Evolutionary conservation across 2,329 filamentous ascomycete species (phyloP), one percentile per base, ranked within the genome.

Genomic region (Chaetomiaceae sp.): DNA sequence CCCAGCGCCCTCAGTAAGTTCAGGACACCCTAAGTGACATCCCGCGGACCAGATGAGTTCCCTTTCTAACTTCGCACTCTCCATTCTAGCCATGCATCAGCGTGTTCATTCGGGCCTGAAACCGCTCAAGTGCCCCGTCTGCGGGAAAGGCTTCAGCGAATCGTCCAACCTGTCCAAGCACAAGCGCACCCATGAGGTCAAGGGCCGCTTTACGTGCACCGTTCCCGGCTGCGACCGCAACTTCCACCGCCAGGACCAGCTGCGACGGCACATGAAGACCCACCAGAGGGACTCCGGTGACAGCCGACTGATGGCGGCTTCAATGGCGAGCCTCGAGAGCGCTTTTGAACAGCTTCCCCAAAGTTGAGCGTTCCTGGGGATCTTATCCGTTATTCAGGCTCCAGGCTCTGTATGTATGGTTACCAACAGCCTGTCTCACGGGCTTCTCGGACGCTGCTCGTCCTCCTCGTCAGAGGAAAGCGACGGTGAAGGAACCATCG

Each of bases 111-210:
- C 81, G 1, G 79, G 80, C 34, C 73, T 78, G 38, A 84, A 84
- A 57, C 80, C 80, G 0, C 64, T 84, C 0, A 63, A 68, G 36
- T 84, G 80, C 52, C 71, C 76, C 1, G 66, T 74, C 22, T 84
- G 81, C 54, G 70, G 69, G 37, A 80, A 78, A 56, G 65, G 64
- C 9, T 84, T 84, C 58, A 73, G 76, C 49, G 79, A 84, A 59
- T 83, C 79, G 0, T 83, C 79, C 4, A 84, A 84, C 55, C 65
- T 84, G 15, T 78, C 79, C 41, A 84, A 84, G 55, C 81, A 84
- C 58, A 73, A 75, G 40, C 77, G 79, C 52, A 84, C 73, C 7
- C 80, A 84, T 54, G 73, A 74, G 12, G 65, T 71, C 27, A 72
- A 71, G 45, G 75, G 75, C 6, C 67, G 69, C 29, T 73, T 74